Evolutionary conservation across 2,329 filamentous ascomycete genomes (phyloP), one percentile per base, ranked within the genome.

Genomic region (Sclerotinia sclerotiorum): DNA sequence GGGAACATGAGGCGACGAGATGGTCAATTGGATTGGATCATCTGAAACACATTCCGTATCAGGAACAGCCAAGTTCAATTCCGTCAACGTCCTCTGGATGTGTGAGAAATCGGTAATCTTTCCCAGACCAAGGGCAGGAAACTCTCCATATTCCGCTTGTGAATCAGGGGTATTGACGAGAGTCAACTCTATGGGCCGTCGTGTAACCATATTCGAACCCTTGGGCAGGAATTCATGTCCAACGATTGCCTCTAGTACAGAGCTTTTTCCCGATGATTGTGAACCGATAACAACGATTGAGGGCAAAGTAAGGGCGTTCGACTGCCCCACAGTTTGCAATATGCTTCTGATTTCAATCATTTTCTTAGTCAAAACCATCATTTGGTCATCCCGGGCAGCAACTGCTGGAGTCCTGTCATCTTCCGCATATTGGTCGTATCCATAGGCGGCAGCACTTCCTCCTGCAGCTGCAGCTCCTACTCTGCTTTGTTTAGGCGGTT

Each of bases 211-310:
- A 76, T 99, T 99, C 54, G 90, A 89, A n/a, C 95, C 95, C 79
- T 99, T 99, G 7, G 95, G 96, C 57, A 99, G 82, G 74, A 99
- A 99, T 75, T 99, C 95, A 77, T 99, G 95, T 6, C 95, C 96
- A 67, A 99, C 96, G 70, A 99, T 97, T 27, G 95, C 92, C 79
- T 99, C 95, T 60, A 99, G 80, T 1, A 99, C 95, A 1, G 95
- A 99, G 77, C 94, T 98, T 82, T 99, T 99, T 52, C 95, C 95
- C 0, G 95, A 98, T 0, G 95, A 99, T 78, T 99, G 95, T 2
- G 95, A 99, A 32, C 95, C 95, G 74, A 99, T 97, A 49, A 99
- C 95, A n/a, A 99, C 95, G 69, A 99, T 99, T 0, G 96, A 98
- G 0, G 95, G 95, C 29, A 99, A 82, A 1, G 91, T 94, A 71